These are phyloP conservation scores for Apiospora malaysiana DNA, from an alignment of 2,329 filamentous ascomycete genomes.

Conservation along the genomic window DNA sequence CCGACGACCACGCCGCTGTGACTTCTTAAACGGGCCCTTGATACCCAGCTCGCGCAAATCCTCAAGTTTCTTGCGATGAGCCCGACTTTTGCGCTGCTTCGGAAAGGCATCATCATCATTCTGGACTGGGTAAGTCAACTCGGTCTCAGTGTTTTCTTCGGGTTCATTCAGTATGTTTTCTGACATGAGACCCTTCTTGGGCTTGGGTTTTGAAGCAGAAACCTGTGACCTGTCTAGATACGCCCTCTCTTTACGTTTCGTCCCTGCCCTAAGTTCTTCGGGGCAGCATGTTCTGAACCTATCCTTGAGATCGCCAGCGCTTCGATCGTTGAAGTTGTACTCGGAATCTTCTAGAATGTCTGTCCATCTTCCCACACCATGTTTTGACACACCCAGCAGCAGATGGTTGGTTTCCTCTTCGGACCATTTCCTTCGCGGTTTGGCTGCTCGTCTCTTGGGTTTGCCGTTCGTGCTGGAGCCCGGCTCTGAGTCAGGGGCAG, in stretches of 20 bases:
- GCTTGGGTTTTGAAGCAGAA: conserved; percentile 41
- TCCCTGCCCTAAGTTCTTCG: conserved; percentile 58
- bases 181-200: conserved; percentile 56
- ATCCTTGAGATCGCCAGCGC: conserved; percentile 69
- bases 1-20: conserved; percentile 62
- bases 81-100: conserved; percentile 56
- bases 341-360: conserved; percentile 66
- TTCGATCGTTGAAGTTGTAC: conserved; percentile 66
- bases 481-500: conserved; percentile 37
- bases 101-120: conserved; percentile 41
- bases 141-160: conserved; percentile 43
- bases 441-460: conserved; percentile 59
- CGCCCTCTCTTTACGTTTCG: conserved; percentile 33
- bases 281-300: conserved; percentile 71
- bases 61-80: conserved; percentile 61
- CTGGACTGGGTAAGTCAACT: conserved; percentile 33
- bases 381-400: conserved; percentile 63
- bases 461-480: conserved; percentile 42
- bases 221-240: conserved; percentile 31
- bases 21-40: conserved; percentile 66
- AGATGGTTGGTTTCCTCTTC: conserved; percentile 69
- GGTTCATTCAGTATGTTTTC: conserved; percentile 62
- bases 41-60: conserved; percentile 65
- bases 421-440: conserved; percentile 67
- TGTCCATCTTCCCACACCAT: conserved; percentile 71